Evolutionary conservation across 768 basidiomycete genomes (phyloP).

Genomic region (Hortiboletus campestris): DNA sequence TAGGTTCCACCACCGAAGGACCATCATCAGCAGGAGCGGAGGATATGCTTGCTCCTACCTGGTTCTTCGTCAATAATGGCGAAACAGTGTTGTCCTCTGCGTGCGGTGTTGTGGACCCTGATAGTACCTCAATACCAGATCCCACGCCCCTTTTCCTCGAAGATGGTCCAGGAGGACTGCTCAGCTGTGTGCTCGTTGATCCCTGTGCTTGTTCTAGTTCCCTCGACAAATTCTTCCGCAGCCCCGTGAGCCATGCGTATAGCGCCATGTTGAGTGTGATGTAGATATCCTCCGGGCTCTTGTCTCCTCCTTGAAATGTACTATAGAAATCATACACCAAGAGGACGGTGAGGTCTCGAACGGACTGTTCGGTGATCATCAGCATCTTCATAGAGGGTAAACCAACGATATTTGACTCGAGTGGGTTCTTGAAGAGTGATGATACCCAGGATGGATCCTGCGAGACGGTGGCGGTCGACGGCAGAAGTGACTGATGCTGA

Average conservation of each 20-base stretch:
- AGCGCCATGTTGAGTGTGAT: slow-evolving; percentile 81
- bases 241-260: slow-evolving; percentile 77
- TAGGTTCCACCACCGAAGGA: not conserved
- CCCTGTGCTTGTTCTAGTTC: slow-evolving; percentile 76
- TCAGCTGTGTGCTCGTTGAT: slow-evolving; percentile 46
- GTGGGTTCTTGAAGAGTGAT: slow-evolving; percentile 55
- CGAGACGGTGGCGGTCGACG: slow-evolving; percentile 36
- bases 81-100: slow-evolving; percentile 3
- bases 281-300: slow-evolving; percentile 72
- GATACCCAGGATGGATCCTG: slow-evolving; percentile 60
- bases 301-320: slow-evolving; percentile 55
- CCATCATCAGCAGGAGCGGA: slow-evolving; percentile 10
- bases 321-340: slow-evolving; percentile 74
- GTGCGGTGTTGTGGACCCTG: slow-evolving; percentile 5
- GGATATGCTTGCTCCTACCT: not conserved
- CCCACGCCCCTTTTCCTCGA: slow-evolving; percentile 37
- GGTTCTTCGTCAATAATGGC: slow-evolving; percentile 6
- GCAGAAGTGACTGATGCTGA: slow-evolving; percentile 53
- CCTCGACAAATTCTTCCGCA: slow-evolving; percentile 70
- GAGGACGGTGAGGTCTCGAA: slow-evolving; percentile 37
- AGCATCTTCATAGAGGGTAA: slow-evolving; percentile 79
- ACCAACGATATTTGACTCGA: slow-evolving; percentile 74
- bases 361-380: slow-evolving; percentile 69
- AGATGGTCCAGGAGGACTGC: slow-evolving; percentile 32
- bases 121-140: slow-evolving; percentile 7